Percentiles rank a stretch among this genome's conserved stretches.
Conservation (phyloP, 2,329 filamentous ascomycete species). For the Fusarium luffae region DNA sequence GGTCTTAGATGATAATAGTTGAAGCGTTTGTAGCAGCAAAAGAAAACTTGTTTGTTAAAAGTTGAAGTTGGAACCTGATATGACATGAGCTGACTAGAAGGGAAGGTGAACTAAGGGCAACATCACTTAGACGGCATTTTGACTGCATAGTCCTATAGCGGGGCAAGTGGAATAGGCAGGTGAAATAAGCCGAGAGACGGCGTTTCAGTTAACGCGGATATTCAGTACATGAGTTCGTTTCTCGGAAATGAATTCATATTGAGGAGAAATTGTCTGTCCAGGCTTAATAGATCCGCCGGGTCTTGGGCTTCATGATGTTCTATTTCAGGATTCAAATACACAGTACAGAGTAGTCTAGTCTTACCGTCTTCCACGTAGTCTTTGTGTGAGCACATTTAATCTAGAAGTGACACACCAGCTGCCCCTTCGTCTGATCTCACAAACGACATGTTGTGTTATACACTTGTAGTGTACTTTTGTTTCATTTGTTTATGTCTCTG, state of each 20-base stretch:
- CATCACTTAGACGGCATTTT: constrained; percentile 9
- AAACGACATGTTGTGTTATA: neutral
- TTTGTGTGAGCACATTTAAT: neutral
- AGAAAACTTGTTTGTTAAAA: constrained; percentile 5
- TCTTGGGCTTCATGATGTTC: neutral
- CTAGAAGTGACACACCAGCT: neutral
- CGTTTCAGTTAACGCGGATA: constrained; percentile 21
- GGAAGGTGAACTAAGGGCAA: constrained; percentile 12
- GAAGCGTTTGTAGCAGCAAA: constrained; percentile 28
- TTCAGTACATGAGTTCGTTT: neutral
- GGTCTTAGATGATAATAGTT: constrained; percentile 2
- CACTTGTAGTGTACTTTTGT: neutral
- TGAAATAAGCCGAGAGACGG: constrained; percentile 6
- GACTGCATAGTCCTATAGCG: constrained; percentile 21
- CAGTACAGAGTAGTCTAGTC: neutral
- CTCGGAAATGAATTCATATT: constrained; percentile 1
- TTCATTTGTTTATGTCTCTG: neutral
- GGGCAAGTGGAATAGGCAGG: constrained; percentile 29
- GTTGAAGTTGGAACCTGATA: neutral
- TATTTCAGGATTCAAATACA: neutral
- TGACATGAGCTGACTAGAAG: constrained; percentile 13
- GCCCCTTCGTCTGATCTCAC: neutral
- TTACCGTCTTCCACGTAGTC: neutral
- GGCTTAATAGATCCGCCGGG: neutral
- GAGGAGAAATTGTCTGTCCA: neutral